phyloP scores from a whole-genome alignment of 768 basidiomycete species.

The Lactifluus echinatus region DNA sequence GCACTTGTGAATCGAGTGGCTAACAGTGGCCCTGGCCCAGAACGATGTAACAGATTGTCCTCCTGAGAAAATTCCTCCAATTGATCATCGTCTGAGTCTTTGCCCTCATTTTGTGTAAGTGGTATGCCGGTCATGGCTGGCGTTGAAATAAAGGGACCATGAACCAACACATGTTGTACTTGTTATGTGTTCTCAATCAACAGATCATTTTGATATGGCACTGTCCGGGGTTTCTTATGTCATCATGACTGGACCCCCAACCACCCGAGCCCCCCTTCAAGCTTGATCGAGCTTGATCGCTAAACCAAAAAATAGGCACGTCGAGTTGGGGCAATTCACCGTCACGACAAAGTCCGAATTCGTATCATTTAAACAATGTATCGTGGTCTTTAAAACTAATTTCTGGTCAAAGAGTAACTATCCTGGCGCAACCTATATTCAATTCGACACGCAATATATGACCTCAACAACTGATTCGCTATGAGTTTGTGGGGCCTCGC shows the following conservation, averaged over 20 bases:
- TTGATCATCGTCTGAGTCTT: not conserved
- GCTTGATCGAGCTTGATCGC: too few species aligned
- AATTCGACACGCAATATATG: not conserved
- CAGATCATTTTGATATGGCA: too few species aligned
- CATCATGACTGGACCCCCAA: too few species aligned
- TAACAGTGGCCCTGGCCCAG: not conserved
- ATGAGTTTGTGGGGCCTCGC: not conserved
- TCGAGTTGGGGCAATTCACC: too few species aligned
- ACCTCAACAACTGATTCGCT: not conserved
- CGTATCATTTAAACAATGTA: slow-evolving; percentile 14
- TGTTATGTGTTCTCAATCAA: too few species aligned
- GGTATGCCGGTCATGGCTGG: slow-evolving; percentile 2
- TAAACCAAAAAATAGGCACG: too few species aligned
- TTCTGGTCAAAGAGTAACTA: not conserved
- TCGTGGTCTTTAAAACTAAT: not conserved
- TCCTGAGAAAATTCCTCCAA: slow-evolving; percentile 1
- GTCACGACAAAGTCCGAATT: too few species aligned
- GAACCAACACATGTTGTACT: not conserved
- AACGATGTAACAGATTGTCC: not conserved
- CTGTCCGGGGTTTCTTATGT: too few species aligned
- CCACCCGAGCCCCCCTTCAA: too few species aligned
- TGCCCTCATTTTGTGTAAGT: not conserved
- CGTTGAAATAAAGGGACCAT: not conserved
- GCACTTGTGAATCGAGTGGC: not conserved
- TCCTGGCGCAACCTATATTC: not conserved